phyloP scores from a whole-genome alignment of 1,139 yeast species.

The Magnusiomyces fungicola region DNA sequence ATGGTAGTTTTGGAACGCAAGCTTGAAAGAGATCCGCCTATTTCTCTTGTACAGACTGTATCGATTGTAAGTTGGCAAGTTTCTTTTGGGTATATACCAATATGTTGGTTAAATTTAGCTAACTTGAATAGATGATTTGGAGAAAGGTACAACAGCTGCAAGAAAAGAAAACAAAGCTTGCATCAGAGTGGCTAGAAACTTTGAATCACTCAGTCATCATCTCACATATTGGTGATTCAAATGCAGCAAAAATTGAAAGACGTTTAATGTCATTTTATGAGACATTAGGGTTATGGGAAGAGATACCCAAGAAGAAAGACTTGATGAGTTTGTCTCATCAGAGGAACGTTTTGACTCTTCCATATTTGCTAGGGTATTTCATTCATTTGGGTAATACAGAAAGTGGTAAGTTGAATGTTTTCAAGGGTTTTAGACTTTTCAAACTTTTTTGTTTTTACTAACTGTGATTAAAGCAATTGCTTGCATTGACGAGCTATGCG shows the following conservation, averaged over 20 bases:
- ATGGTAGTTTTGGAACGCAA: conserved; percentile 13
- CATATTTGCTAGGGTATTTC: not conserved
- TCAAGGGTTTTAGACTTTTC: not conserved
- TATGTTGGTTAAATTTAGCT: not conserved
- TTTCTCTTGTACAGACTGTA: conserved; percentile 8
- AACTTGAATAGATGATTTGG: conserved; percentile 12
- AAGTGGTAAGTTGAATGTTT: not conserved
- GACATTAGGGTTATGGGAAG: not conserved
- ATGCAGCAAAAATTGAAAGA: conserved; percentile 5
- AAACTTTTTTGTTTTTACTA: too few species aligned
- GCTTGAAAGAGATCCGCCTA: conserved; percentile 7
- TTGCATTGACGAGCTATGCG: conserved; percentile 2
- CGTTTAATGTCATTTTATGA: conserved; percentile 4
- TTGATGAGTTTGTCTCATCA: not conserved
- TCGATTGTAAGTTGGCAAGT: conserved; percentile 10
- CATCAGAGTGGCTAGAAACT: conserved; percentile 12
- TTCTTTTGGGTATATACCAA: not conserved
- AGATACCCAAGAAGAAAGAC: not conserved
- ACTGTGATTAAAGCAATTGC: not conserved
- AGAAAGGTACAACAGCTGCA: conserved; percentile 9
- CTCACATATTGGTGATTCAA: not conserved
- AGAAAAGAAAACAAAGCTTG: not conserved
- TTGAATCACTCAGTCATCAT: conserved; percentile 4
- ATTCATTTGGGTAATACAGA: not conserved
- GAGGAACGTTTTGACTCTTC: not conserved